Percentiles rank a stretch among this genome's conserved stretches.
phyloP scores from a whole-genome alignment of 257 asterid genomes.

The Ligustrum vulgare region DNA sequence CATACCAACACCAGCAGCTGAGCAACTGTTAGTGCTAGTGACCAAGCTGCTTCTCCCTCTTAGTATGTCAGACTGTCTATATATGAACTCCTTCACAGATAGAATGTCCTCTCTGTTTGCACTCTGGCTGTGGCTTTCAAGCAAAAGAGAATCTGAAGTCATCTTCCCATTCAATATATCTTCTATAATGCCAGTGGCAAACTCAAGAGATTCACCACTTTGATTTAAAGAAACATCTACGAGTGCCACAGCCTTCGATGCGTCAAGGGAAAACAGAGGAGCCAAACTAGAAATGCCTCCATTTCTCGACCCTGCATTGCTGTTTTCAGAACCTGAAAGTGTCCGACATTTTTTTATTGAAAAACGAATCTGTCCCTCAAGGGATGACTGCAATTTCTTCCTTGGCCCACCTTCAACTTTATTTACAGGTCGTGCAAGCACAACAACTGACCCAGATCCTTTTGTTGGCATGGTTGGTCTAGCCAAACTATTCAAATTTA shows the following conservation, averaged over 20 bases:
- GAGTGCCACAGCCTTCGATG: constrained; percentile 80
- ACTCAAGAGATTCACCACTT: constrained; percentile 85
- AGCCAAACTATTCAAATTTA: constrained; percentile 41
- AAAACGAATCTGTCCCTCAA: constrained; percentile 95
- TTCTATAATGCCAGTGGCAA: constrained; percentile 72
- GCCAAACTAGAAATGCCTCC: constrained; percentile 50
- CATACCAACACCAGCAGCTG: constrained; percentile 81
- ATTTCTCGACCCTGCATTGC: constrained; percentile 60
- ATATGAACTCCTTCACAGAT: constrained; percentile 80
- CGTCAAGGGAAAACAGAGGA: constrained; percentile 81
- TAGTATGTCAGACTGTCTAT: constrained; percentile 68
- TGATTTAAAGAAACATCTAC: constrained; percentile 56
- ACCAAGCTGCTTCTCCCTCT: constrained; percentile 76
- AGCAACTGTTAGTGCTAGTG: constrained; percentile 49
- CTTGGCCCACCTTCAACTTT: constrained; percentile 68
- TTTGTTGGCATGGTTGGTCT: constrained; percentile 56
- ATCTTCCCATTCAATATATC: constrained; percentile 77
- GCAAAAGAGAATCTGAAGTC: constrained; percentile 87
- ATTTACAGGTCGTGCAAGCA: constrained; percentile 72
- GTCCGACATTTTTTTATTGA: constrained; percentile 82
- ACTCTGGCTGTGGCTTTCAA: constrained; percentile 64
- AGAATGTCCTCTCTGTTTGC: constrained; percentile 67
- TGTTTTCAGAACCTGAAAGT: constrained; percentile 71
- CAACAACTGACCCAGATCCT: constrained; percentile 76
- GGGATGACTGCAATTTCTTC: constrained; percentile 90